Evolutionary conservation across 202 grass and related monocot species (phyloP).

Genomic region (Hordeum pubiflorum): DNA sequence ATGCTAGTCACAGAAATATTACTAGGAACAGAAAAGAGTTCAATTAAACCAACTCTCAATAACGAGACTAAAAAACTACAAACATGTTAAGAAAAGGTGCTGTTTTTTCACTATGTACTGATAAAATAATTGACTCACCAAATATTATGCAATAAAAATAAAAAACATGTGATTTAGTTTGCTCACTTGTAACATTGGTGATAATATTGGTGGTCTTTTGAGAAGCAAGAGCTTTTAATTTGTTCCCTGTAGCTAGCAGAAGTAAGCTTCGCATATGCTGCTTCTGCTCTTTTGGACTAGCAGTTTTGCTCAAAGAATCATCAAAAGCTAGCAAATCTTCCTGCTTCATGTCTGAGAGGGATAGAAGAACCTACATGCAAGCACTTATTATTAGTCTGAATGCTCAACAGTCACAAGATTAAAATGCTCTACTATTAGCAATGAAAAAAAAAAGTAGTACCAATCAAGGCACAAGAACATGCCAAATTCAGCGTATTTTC

Average conservation of each 20-base stretch:
- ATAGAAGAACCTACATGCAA: slow-evolving; percentile 62
- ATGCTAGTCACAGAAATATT: neutral
- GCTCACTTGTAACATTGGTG: slow-evolving; percentile 89
- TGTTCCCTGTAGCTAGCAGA: slow-evolving; percentile 79
- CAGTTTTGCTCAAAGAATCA: slow-evolving; percentile 83
- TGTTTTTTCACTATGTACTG: neutral
- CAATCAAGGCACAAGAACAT: neutral
- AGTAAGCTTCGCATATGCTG: slow-evolving; percentile 83
- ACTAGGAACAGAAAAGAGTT: neutral
- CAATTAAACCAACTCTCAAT: neutral
- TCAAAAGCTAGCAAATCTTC: slow-evolving; percentile 86
- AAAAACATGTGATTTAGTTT: neutral
- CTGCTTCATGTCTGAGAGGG: slow-evolving; percentile 61
- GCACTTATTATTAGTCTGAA: slow-evolving; percentile 2
- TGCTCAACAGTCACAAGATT: neutral
- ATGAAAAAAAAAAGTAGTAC: neutral
- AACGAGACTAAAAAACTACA: neutral
- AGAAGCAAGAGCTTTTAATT: slow-evolving; percentile 86
- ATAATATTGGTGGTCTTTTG: slow-evolving; percentile 76
- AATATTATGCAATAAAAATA: neutral
- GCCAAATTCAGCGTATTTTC: neutral
- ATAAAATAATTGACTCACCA: neutral
- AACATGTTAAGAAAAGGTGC: neutral
- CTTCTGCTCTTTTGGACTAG: slow-evolving; percentile 87
- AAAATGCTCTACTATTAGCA: slow-evolving; percentile 1